Evolutionary conservation across 306 rosid species (phyloP), one percentile per base, ranked within the genome.

Genomic region (Cucurbita maxima): DNA sequence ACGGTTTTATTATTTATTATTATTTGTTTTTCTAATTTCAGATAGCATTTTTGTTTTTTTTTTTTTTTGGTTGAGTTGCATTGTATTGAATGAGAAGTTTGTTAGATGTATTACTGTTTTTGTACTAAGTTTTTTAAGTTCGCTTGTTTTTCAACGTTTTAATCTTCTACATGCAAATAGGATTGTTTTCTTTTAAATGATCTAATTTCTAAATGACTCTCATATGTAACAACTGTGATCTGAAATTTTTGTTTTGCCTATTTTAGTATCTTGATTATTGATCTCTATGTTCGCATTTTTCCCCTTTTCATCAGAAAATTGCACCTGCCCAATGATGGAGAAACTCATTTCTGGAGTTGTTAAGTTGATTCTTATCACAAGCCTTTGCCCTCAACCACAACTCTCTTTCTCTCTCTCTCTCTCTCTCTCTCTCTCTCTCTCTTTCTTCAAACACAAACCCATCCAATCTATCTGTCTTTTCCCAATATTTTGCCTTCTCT

Each of bases 341-440:
- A 66, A 68, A 47, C 56, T 45, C 40, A 14, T 44, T 13, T 68
- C 41, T 68, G 1, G 40, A 68, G 41, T 5, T 44, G 41, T 45
- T 68, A 48, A 20, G 40, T 43, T 66, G 72, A 66, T 20, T 66
- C 37, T 18, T 43, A 19, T 44, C 50, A 20, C 37, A 41, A 66
- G 54, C 72, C 18, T 64, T 64, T 64, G 53, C 71, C n/a, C 71
- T 64, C 71, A 43, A 10, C 71, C 37, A 64, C 34, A 0, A 64
- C 52, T 60, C 1, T 58, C n/a, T 58, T 41, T 58, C 64, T 58
- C n/a, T 58, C 8, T 59, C 66, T 59, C 40, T 25, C 66, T 58
- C 64, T 58, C 41, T 58, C n/a, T n/a, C n/a, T n/a, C n/a, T n/a
- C n/a, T n/a, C 43, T 59, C 67, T 60, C 71, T 64, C 52, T 62